Conservation (phyloP, 2,329 filamentous ascomycete species). For the Fusarium sp. region DNA sequence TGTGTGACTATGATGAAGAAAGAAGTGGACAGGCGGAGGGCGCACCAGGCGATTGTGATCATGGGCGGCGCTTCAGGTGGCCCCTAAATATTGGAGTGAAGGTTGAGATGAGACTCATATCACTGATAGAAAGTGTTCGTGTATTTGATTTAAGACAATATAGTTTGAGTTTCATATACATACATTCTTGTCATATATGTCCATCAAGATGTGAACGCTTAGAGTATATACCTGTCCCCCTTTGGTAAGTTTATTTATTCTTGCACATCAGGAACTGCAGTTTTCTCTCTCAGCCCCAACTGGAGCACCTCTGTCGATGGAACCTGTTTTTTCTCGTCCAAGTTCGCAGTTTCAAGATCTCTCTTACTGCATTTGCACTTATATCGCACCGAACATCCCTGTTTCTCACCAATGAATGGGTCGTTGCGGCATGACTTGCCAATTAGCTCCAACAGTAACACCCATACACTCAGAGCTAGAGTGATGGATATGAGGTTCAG, state of each 20-base stretch:
- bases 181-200: not conserved
- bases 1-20: constrained; percentile 74
- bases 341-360: constrained; percentile 52
- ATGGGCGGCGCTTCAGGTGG: constrained; percentile 47
- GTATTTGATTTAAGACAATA: not conserved
- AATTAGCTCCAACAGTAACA: constrained; percentile 63
- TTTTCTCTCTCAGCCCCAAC: constrained; percentile 45
- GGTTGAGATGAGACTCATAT: constrained; percentile 8
- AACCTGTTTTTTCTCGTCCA: constrained; percentile 49
- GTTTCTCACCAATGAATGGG: constrained; percentile 58
- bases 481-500: constrained; percentile 62
- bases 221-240: not conserved
- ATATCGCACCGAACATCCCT: constrained; percentile 55
- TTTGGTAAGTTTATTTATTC: constrained; percentile 21
- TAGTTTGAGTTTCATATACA: not conserved
- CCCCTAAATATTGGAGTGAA: not conserved
- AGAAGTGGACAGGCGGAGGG: constrained; percentile 70
- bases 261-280: constrained; percentile 41
- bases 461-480: constrained; percentile 59
- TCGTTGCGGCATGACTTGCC: constrained; percentile 62
- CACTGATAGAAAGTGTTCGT: not conserved
- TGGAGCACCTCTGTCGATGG: constrained; percentile 41
- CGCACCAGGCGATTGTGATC: constrained; percentile 64
- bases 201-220: not conserved
- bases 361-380: constrained; percentile 58